Conservation (phyloP, 2,329 filamentous ascomycete genomes). For the Aotearoamyces nothofagi region DNA sequence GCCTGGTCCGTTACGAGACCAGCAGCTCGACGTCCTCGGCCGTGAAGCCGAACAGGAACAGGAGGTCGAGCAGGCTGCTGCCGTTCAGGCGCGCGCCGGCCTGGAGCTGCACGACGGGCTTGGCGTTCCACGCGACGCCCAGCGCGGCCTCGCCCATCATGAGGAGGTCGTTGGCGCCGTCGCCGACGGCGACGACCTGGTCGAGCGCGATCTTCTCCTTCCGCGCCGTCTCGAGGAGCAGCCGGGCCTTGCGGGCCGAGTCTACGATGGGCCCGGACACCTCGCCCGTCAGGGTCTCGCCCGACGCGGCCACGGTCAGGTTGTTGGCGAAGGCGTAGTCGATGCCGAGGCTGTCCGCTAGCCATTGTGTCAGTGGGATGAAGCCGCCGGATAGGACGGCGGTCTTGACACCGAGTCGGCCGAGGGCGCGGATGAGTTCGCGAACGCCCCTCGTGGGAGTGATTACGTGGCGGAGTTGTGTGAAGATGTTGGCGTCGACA, state of each 20-base stretch:
- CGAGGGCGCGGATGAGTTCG: constrained; percentile 59
- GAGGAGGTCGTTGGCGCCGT: constrained; percentile 68
- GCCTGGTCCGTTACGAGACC: no score
- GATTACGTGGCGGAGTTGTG: constrained; percentile 58
- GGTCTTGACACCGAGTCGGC: constrained; percentile 67
- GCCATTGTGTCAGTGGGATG: constrained; percentile 74
- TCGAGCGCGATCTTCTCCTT: constrained; percentile 49
- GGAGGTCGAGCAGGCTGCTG: constrained; percentile 52
- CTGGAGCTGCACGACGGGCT: constrained; percentile 66
- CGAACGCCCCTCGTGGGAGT: constrained; percentile 70
- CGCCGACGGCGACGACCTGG: constrained; percentile 61
- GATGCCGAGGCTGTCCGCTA: constrained; percentile 65
- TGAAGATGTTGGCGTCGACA: constrained; percentile 64
- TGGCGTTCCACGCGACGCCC: constrained; percentile 74
- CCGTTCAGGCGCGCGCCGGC: constrained; percentile 60
- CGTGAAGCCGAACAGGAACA: constrained; percentile 61
- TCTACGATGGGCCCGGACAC: constrained; percentile 60
- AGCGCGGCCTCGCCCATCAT: constrained; percentile 67
- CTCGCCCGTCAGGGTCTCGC: constrained; percentile 50
- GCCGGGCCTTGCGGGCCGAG: constrained; percentile 58
- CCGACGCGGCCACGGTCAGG: constrained; percentile 45
- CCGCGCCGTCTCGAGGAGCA: constrained; percentile 54
- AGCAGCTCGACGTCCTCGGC: constrained; percentile 43
- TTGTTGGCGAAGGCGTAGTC: constrained; percentile 86
- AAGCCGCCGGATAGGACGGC: constrained; percentile 91